Evolutionary conservation across 2,329 filamentous ascomycete species (phyloP).

Genomic region (Arthroderma sp.): DNA sequence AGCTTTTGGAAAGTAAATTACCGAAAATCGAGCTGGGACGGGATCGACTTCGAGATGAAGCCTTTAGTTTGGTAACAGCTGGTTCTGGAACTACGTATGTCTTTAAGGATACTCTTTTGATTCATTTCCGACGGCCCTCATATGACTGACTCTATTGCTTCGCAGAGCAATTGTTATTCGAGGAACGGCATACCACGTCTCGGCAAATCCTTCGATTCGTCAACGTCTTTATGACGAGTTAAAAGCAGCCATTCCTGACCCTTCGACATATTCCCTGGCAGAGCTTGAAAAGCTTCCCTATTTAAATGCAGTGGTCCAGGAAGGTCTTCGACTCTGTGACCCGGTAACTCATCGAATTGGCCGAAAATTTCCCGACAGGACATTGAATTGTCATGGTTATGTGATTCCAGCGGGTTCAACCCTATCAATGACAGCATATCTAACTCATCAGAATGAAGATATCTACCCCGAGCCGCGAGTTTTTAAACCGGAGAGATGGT

Average conservation of each 20-base stretch:
- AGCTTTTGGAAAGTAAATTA: no score
- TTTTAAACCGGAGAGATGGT: constrained; percentile 1
- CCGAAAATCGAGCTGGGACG: constrained; percentile 15
- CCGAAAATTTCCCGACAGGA: background rate
- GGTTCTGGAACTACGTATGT: constrained; percentile 21
- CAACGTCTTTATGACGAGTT: constrained; percentile 6
- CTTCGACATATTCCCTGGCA: no score
- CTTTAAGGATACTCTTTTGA: constrained; percentile 13
- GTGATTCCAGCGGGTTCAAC: constrained; percentile 3
- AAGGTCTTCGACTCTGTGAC: constrained; percentile 9
- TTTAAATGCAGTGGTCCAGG: constrained; percentile 6
- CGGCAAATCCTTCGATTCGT: background rate
- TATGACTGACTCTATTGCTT: background rate
- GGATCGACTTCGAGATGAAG: constrained; percentile 20
- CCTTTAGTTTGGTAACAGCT: constrained; percentile 18
- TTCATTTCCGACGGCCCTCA: constrained; percentile 3
- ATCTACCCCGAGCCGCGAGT: background rate
- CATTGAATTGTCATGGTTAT: background rate
- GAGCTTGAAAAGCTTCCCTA: constrained; percentile 4
- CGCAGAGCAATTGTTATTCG: no score
- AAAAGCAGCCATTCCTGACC: background rate
- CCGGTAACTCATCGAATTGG: constrained; percentile 12
- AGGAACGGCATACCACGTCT: no score
- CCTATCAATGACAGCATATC: background rate
- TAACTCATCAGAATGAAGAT: background rate